Evolutionary conservation across 1,284 basidiomycete species (phyloP).

Genomic region (Ustilago curta): DNA sequence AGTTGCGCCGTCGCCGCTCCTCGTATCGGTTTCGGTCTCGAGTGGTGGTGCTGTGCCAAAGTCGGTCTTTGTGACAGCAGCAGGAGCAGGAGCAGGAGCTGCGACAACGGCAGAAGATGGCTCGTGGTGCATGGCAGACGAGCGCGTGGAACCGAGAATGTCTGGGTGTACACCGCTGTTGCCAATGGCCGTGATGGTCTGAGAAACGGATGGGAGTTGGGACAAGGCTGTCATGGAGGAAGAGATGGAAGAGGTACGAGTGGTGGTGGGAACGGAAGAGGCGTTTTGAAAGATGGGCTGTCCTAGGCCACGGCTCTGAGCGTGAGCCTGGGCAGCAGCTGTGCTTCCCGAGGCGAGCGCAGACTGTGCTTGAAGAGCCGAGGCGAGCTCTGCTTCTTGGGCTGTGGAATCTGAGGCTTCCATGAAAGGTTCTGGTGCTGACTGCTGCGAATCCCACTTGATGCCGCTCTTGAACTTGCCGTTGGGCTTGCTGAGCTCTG

Average conservation of each 20-base stretch:
- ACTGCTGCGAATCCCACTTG: slow-evolving; percentile 42
- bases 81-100: not conserved
- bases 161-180: slow-evolving; percentile 44
- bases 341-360: slow-evolving; percentile 48
- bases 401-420: slow-evolving; percentile 31
- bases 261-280: not conserved
- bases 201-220: slow-evolving; percentile 27
- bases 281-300: slow-evolving; percentile 37
- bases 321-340: slow-evolving; percentile 52
- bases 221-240: not conserved
- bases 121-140: slow-evolving; percentile 1
- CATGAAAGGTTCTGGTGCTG: slow-evolving; percentile 52
- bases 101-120: not conserved
- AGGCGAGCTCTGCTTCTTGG: slow-evolving; percentile 17
- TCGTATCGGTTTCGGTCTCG: slow-evolving; percentile 4
- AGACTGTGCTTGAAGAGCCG: slow-evolving; percentile 11
- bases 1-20: slow-evolving; percentile 16
- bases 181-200: slow-evolving; percentile 35
- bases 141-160: slow-evolving; percentile 16
- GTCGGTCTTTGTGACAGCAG: not conserved
- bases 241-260: not conserved
- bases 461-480: slow-evolving; percentile 59
- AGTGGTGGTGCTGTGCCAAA: not conserved
- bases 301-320: slow-evolving; percentile 26
- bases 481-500: slow-evolving; percentile 45